Conservation (phyloP, 2,329 filamentous ascomycete genomes). For the Coniosporium tulheliwenetii region DNA sequence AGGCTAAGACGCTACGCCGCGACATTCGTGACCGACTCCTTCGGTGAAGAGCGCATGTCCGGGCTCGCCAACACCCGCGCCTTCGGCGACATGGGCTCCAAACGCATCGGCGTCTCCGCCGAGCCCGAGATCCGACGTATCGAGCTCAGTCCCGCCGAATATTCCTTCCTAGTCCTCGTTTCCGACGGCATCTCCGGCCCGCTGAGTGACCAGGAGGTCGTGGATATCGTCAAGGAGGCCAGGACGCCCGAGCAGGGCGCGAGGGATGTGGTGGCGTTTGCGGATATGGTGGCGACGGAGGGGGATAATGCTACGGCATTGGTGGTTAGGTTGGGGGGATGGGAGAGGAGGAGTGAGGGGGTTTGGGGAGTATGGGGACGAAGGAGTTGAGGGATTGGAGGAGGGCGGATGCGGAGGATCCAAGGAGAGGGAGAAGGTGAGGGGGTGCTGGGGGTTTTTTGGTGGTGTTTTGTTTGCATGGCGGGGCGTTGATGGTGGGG, state of each 20-base stretch:
- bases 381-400: slow-evolving; percentile 83
- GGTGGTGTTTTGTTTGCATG: background rate
- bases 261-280: slow-evolving; percentile 65
- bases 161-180: slow-evolving; percentile 76
- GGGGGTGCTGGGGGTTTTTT: background rate
- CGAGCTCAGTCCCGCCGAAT: slow-evolving; percentile 70
- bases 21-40: slow-evolving; percentile 84
- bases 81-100: slow-evolving; percentile 84
- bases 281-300: slow-evolving; percentile 50
- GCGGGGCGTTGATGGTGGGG: background rate
- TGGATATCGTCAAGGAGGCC: slow-evolving; percentile 89
- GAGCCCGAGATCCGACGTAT: slow-evolving; percentile 77
- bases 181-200: slow-evolving; percentile 80
- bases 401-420: slow-evolving; percentile 65
- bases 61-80: slow-evolving; percentile 87
- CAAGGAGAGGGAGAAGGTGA: slow-evolving; percentile 46
- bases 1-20: slow-evolving; percentile 75
- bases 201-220: slow-evolving; percentile 83
- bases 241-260: slow-evolving; percentile 78
- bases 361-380: slow-evolving; percentile 74
- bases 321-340: slow-evolving; percentile 47
- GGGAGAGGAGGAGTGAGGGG: slow-evolving; percentile 67
- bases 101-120: slow-evolving; percentile 84
- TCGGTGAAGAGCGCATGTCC: slow-evolving; percentile 89
- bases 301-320: slow-evolving; percentile 50